phyloP scores from a whole-genome alignment of 768 basidiomycete genomes.

The Leccinum longicurvipes region DNA sequence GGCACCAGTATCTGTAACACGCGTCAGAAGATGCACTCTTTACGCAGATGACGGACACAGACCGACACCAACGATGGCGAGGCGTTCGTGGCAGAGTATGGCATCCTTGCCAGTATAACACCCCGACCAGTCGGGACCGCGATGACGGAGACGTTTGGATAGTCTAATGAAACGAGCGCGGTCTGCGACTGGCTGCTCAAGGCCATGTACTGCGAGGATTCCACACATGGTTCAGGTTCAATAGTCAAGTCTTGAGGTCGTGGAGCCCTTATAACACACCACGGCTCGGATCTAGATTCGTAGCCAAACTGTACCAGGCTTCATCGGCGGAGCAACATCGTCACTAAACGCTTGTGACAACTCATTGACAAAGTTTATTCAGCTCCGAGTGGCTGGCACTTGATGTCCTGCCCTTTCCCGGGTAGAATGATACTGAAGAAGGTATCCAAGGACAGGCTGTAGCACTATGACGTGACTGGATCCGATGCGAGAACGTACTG shows the following conservation, averaged over 20 bases:
- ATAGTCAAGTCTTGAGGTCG: not conserved
- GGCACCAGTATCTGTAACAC: slow-evolving; percentile 85
- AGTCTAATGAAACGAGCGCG: slow-evolving; percentile 76
- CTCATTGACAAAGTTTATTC: not conserved
- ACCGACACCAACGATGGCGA: slow-evolving; percentile 99
- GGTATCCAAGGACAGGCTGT: too few relatives aligned
- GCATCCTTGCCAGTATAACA: slow-evolving; percentile 82
- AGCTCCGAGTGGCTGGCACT: not conserved
- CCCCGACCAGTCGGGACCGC: slow-evolving; percentile 98
- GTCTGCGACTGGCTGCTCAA: slow-evolving; percentile 65
- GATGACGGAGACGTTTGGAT: slow-evolving; percentile 87
- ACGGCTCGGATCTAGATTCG: not conserved
- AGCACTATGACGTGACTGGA: too few relatives aligned
- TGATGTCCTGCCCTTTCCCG: not conserved
- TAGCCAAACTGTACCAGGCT: not conserved
- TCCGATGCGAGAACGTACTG: too few relatives aligned
- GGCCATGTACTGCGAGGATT: slow-evolving; percentile 81
- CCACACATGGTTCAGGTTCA: slow-evolving; percentile 69
- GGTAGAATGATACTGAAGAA: not conserved
- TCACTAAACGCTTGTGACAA: not conserved
- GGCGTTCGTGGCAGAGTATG: slow-evolving; percentile 90
- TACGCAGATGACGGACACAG: too few relatives aligned
- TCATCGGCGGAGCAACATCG: not conserved
- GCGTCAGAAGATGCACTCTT: too few relatives aligned
- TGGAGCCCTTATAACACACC: not conserved